phyloP scores from a whole-genome alignment of 176 grass and related monocot species.

The Bonia amplexicaulis region DNA sequence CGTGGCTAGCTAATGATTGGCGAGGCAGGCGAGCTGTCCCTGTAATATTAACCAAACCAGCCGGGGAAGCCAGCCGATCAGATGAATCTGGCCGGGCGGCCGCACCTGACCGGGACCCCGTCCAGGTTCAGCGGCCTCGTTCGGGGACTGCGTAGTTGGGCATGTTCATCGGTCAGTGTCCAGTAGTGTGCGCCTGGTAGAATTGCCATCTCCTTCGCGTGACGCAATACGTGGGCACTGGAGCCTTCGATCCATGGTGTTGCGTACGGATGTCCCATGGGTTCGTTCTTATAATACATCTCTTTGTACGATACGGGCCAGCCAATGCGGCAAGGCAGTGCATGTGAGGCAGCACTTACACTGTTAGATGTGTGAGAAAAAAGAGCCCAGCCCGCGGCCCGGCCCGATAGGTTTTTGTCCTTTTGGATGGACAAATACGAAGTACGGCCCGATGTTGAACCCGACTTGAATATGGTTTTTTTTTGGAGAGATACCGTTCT shows the following conservation, averaged over 20 bases:
- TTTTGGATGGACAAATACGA: too few species aligned
- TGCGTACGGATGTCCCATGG: background rate
- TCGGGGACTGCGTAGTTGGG: constrained; percentile 5
- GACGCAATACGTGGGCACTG: constrained; percentile 16
- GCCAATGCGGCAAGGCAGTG: background rate
- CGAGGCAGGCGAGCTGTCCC: background rate
- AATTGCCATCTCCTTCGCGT: background rate
- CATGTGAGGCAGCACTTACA: too few species aligned
- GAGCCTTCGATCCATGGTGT: background rate
- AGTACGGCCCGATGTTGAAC: too few species aligned
- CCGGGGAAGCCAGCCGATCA: background rate
- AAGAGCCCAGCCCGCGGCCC: too few species aligned
- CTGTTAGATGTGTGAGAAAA: too few species aligned
- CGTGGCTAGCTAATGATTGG: background rate
- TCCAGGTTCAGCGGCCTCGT: constrained; percentile 32
- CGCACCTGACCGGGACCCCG: background rate
- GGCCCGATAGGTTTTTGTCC: too few species aligned
- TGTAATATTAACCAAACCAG: constrained; percentile 17
- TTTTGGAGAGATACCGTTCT: too few species aligned
- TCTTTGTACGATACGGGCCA: background rate
- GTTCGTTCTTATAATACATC: background rate
- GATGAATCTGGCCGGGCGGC: constrained; percentile 14
- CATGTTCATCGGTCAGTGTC: constrained; percentile 36
- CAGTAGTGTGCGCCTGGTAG: background rate
- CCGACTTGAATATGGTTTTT: too few species aligned